Conservation (phyloP, 345 rosid species). For the Populus deltoides region DNA sequence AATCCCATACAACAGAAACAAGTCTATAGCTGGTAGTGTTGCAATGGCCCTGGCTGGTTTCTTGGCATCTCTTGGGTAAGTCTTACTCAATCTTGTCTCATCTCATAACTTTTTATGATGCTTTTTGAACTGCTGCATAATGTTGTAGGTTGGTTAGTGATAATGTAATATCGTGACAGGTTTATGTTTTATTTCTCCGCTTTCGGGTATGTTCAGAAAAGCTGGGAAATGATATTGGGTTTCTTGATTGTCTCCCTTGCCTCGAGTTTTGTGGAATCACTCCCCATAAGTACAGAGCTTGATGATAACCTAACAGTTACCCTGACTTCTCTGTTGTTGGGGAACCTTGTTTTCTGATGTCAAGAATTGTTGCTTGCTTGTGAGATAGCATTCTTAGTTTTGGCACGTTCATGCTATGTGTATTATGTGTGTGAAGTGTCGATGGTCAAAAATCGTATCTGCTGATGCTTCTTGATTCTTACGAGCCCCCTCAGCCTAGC, state of each 20-base stretch:
- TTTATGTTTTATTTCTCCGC: conserved; percentile 68
- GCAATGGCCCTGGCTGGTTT: conserved; percentile 79
- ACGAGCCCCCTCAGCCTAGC: background rate
- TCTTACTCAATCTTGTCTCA: background rate
- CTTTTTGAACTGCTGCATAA: background rate
- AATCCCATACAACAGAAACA: conserved; percentile 75
- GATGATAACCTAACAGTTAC: conserved; percentile 92
- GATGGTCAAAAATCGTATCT: background rate
- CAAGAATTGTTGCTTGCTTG: background rate
- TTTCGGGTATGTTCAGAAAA: conserved; percentile 53
- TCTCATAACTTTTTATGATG: background rate
- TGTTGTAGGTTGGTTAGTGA: conserved; percentile 6
- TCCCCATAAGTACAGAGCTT: conserved; percentile 67
- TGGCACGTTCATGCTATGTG: background rate
- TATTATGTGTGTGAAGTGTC: background rate
- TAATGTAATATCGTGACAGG: conserved; percentile 33
- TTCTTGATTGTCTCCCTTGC: conserved; percentile 65
- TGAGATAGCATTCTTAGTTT: background rate
- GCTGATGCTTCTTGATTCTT: background rate
- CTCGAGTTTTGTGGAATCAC: conserved; percentile 79
- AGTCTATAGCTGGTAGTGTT: conserved; percentile 77
- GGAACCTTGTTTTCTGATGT: conserved; percentile 45
- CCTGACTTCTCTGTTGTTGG: conserved; percentile 56
- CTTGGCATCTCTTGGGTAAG: conserved; percentile 60
- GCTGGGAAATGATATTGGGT: conserved; percentile 51